A percentile compares a stretch with the other conserved stretches of the same genome.
Conservation (phyloP, 2,329 filamentous ascomycete species). For the Ilyonectria mors-panacis region DNA sequence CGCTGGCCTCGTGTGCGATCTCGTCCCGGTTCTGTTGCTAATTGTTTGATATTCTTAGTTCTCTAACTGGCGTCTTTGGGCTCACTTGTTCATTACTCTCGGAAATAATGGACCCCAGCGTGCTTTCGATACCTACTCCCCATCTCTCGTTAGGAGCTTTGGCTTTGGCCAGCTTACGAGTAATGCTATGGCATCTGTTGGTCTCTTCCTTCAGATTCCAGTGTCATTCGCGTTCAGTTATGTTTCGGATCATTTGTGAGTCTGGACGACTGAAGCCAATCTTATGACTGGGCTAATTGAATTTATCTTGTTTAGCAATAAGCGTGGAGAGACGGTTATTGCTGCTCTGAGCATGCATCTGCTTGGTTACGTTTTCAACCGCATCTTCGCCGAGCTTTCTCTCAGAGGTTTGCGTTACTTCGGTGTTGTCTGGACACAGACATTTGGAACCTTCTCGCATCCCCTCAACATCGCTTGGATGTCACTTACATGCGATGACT, state of each 20-base stretch:
- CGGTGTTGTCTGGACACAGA: conserved; percentile 70
- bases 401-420: conserved; percentile 64
- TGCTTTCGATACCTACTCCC: conserved; percentile 67
- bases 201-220: conserved; percentile 67
- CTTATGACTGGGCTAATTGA: background rate
- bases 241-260: conserved; percentile 67
- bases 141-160: conserved; percentile 67
- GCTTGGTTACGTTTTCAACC: conserved; percentile 68
- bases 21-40: background rate
- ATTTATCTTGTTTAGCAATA: conserved; percentile 53
- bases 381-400: conserved; percentile 63
- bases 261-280: background rate
- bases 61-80: conserved; percentile 65
- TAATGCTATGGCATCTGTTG: conserved; percentile 70
- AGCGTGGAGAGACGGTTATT: conserved; percentile 67
- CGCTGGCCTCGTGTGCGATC: too few species aligned
- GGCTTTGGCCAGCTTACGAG: conserved; percentile 64
- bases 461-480: conserved; percentile 74
- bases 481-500: conserved; percentile 68
- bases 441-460: conserved; percentile 68
- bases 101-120: conserved; percentile 64
- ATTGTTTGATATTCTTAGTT: conserved; percentile 54
- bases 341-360: conserved; percentile 62
- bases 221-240: conserved; percentile 67
- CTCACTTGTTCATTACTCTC: conserved; percentile 66